Evolutionary conservation across 257 asterid genomes (phyloP).

Genomic region (Capsicum pubescens): DNA sequence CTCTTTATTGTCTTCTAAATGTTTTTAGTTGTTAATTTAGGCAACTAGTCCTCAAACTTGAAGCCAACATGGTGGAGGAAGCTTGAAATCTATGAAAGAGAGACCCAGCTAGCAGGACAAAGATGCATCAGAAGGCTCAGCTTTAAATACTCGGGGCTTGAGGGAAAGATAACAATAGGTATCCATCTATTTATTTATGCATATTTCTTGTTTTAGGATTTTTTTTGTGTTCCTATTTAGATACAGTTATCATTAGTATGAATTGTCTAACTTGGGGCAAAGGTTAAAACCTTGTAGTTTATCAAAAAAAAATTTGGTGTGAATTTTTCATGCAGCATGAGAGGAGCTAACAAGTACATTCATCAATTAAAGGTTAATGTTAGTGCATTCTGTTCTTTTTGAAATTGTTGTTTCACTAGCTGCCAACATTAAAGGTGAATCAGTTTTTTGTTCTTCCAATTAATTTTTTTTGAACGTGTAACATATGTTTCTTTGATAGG

Average conservation of each 20-base stretch:
- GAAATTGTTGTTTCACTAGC: conserved; percentile 14
- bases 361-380: conserved; percentile 5
- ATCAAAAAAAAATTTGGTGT: too few relatives aligned
- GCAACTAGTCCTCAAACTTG: conserved; percentile 95
- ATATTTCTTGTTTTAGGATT: conserved; percentile 7
- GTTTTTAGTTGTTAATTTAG: conserved; percentile 44
- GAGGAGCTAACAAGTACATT: not conserved
- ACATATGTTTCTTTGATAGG: not conserved
- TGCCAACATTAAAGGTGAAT: not conserved
- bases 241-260: not conserved
- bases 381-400: conserved; percentile 24
- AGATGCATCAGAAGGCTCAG: conserved; percentile 77
- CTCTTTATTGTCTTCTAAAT: conserved; percentile 30
- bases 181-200: not conserved
- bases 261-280: not conserved
- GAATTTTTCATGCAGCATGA: not conserved
- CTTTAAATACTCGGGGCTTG: conserved; percentile 84
- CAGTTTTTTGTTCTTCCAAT: not conserved
- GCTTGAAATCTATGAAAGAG: conserved; percentile 86
- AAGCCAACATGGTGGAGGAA: conserved; percentile 78
- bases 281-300: too few relatives aligned
- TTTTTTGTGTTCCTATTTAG: conserved; percentile 14
- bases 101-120: conserved; percentile 71
- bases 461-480: not conserved
- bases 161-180: conserved; percentile 97